A percentile compares a stretch with the other conserved stretches of the same genome.
phyloP scores from a whole-genome alignment of 2,329 filamentous ascomycete genomes.

The Colletotrichum sp. region DNA sequence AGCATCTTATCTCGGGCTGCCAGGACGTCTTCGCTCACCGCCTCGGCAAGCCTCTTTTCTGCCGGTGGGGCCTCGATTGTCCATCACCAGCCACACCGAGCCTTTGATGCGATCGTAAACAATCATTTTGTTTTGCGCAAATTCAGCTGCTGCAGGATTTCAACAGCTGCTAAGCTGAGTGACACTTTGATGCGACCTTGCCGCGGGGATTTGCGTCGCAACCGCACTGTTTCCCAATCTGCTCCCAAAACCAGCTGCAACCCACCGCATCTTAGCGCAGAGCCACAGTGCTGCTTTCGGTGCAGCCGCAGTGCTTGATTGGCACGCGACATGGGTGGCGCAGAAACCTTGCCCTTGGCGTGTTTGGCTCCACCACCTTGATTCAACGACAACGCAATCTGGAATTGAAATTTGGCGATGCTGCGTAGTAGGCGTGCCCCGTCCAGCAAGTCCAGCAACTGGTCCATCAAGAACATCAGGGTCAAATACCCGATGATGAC shows the following conservation, averaged over 20 bases:
- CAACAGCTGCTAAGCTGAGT: not conserved
- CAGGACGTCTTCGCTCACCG: not conserved
- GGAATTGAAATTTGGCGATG: not conserved
- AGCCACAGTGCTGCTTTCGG: not conserved
- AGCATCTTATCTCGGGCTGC: not conserved
- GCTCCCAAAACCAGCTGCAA: not conserved
- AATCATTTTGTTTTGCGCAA: not conserved
- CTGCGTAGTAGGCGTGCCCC: not conserved
- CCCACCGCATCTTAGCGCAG: not conserved
- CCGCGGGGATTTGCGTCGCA: not conserved
- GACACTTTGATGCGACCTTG: not conserved
- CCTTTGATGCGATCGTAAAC: not conserved
- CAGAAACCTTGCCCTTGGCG: not conserved
- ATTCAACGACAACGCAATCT: not conserved
- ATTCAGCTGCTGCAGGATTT: not conserved
- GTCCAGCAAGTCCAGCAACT: not conserved
- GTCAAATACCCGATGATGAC: rapidly evolving
- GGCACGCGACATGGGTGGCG: not conserved
- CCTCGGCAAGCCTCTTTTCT: not conserved
- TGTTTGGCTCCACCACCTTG: not conserved
- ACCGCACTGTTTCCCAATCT: not conserved
- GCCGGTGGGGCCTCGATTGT: not conserved
- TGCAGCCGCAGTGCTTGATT: not conserved
- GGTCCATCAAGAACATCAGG: rapidly evolving
- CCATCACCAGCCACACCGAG: not conserved